A percentile compares a stretch with the other conserved stretches of the same genome.
These are phyloP conservation scores for Chytridium lagenaria DNA, from an alignment of 371 early-diverging fungal genomes.

Conservation along the genomic window DNA sequence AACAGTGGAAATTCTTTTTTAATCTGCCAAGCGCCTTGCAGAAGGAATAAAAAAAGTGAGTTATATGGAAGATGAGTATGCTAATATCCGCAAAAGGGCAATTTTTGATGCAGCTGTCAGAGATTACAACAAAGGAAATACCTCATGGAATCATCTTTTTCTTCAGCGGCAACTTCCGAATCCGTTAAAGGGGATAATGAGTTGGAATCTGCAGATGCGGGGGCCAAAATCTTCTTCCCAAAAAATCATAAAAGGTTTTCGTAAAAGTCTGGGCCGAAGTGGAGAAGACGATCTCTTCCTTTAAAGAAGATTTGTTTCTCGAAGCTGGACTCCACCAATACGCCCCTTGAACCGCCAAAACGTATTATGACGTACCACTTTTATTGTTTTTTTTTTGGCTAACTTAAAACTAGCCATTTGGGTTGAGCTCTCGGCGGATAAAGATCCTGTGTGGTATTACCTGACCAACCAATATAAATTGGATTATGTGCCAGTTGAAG, in stretches of 20 bases:
- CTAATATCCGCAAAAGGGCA: slow-evolving; percentile 51
- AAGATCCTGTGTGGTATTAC: slow-evolving; percentile 92
- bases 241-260: slow-evolving; percentile 78
- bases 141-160: slow-evolving; percentile 57
- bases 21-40: slow-evolving; percentile 86
- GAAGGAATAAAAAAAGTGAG: slow-evolving; percentile 79
- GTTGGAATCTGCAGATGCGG: slow-evolving; percentile 21
- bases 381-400: background rate
- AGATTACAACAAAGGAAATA: slow-evolving; percentile 93
- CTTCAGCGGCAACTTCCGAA: slow-evolving; percentile 28
- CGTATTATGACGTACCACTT: slow-evolving; percentile 74
- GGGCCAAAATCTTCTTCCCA: slow-evolving; percentile 41
- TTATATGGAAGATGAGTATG: background rate
- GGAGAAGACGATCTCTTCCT: slow-evolving; percentile 75
- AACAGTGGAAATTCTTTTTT: slow-evolving; percentile 93
- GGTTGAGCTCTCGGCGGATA: slow-evolving; percentile 81
- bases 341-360: slow-evolving; percentile 89
- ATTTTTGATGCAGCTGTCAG: slow-evolving; percentile 90
- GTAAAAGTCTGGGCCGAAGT: slow-evolving; percentile 95
- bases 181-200: slow-evolving; percentile 33
- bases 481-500: slow-evolving; percentile 79
- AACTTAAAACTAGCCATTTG: slow-evolving; percentile 57
- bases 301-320: slow-evolving; percentile 74
- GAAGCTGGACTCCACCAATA: slow-evolving; percentile 79
- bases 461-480: slow-evolving; percentile 86